Evolutionary conservation across 768 basidiomycete species (phyloP), one percentile per base, ranked within the genome.

Genomic region (Leccinum boreale): DNA sequence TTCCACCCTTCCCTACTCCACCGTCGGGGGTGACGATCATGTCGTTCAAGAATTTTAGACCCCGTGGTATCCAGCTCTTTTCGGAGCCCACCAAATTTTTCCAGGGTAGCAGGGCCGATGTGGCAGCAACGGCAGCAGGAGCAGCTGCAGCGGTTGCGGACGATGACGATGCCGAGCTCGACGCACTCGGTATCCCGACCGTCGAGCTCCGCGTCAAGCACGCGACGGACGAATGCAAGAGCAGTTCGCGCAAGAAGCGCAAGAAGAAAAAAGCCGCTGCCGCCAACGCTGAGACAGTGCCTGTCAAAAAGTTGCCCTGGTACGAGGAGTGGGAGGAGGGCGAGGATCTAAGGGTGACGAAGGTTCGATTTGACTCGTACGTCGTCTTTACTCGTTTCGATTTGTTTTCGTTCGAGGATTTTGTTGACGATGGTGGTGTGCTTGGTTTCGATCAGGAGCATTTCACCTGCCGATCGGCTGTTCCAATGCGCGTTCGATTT

Each of bases 291-390:
- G 63, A 63, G 19, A 64, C 35, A 12, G 56, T 60, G 17, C 65
- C 67, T 2, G 57, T 58, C 48, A 70, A 69, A 31, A 71, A 68
- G 52, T 53, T 65, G 17, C 74, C 75, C 44, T 92, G 89, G 89
- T 88, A 80, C 74, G 83, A 89, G 58, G 74, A 82, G n/a, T 92
- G 90, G 90, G 81, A 80, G 51, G 82, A 86, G 44, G 75, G 73
- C 3, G 88, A 90, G 67, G 70, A 76, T 50, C 70, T 78, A 31
- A 75, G 83, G 57, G 69, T 74, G 39, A 72, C 67, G 4, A 72
- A 66, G 28, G 72, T 71, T 44, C 74, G 70, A 35, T 81, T 80
- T 56, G 77, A 88, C 65, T 69, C 74, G 87, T 89, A 60, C 63
- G 85, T 65, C 39, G 24, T 39, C 7, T n/a, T n/a, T n/a, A 39